Evolutionary conservation across 1,284 basidiomycete species (phyloP).

Genomic region (Ustilago sp.): DNA sequence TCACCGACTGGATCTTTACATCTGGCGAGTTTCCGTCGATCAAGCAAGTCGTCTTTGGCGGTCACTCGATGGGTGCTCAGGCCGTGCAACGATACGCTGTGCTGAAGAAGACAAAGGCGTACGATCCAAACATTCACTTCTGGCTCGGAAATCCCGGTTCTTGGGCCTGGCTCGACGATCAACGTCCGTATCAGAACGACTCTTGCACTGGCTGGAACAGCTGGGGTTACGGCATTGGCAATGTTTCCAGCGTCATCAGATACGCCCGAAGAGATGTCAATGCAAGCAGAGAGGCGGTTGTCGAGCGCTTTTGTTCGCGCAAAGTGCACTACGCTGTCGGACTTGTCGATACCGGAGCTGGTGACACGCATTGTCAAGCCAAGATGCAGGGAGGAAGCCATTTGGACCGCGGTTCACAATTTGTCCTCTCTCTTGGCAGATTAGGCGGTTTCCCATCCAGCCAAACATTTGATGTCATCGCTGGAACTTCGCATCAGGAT

Average conservation of each 20-base stretch:
- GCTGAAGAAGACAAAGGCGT: constrained; percentile 57
- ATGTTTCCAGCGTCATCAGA: constrained; percentile 34
- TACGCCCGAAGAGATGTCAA: constrained; percentile 59
- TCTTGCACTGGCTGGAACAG: constrained; percentile 26
- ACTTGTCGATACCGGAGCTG: constrained; percentile 61
- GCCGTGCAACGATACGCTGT: constrained; percentile 59
- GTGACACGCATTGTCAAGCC: constrained; percentile 65
- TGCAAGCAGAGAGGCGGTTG: constrained; percentile 41
- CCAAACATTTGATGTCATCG: constrained; percentile 60
- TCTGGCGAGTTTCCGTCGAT: constrained; percentile 56
- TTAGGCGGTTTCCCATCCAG: constrained; percentile 48
- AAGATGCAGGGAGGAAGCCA: constrained; percentile 62
- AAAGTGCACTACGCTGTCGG: constrained; percentile 57
- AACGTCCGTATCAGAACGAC: constrained; percentile 45
- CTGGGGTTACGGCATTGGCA: constrained; percentile 62
- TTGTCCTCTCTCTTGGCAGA: constrained; percentile 45
- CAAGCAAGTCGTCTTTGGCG: constrained; percentile 63
- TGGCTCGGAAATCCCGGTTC: constrained; percentile 67
- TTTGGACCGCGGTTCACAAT: constrained; percentile 61
- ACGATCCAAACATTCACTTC: constrained; percentile 60
- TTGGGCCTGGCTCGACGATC: constrained; percentile 56
- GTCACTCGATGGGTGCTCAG: constrained; percentile 67
- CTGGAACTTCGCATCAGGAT: constrained; percentile 64
- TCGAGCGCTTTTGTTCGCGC: constrained; percentile 53
- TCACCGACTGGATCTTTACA: constrained; percentile 57